phyloP scores from a whole-genome alignment of 495 filamentous ascomycete genomes.

The Clavariopsis aquatica region DNA sequence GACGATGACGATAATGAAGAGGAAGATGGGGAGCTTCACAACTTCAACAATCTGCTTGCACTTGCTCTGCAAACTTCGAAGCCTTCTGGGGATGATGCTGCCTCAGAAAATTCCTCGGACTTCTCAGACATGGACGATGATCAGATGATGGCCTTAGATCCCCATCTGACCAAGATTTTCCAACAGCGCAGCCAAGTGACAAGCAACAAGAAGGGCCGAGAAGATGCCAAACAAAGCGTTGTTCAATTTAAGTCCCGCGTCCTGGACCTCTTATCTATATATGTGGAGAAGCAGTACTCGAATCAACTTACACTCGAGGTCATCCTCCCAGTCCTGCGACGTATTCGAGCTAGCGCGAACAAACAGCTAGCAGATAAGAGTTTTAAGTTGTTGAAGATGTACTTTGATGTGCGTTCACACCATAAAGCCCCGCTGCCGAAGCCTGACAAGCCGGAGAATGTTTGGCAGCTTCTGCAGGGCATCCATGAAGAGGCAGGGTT shows the following conservation, averaged over 20 bases:
- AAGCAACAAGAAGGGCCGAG: slow-evolving; percentile 75
- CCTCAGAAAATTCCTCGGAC: slow-evolving; percentile 44
- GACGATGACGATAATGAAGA: slow-evolving; percentile 49
- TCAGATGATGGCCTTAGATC: slow-evolving; percentile 90
- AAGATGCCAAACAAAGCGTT: slow-evolving; percentile 84
- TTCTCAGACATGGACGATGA: slow-evolving; percentile 75
- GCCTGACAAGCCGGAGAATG: slow-evolving; percentile 27
- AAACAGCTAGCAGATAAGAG: slow-evolving; percentile 76
- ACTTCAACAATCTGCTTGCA: slow-evolving; percentile 36
- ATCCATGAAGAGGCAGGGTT: slow-evolving; percentile 70
- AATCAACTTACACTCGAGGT: slow-evolving; percentile 66
- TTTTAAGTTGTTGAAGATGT: slow-evolving; percentile 64
- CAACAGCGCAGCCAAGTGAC: slow-evolving; percentile 62
- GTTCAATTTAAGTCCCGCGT: slow-evolving; percentile 94
- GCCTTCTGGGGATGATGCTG: slow-evolving; percentile 1
- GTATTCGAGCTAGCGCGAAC: slow-evolving; percentile 62
- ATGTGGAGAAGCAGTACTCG: slow-evolving; percentile 73
- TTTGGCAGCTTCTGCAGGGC: slow-evolving; percentile 59
- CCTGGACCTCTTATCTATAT: slow-evolving; percentile 83
- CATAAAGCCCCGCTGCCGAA: slow-evolving; percentile 53
- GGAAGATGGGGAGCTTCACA: slow-evolving; percentile 37
- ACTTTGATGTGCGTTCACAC: slow-evolving; percentile 66
- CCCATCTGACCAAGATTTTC: slow-evolving; percentile 79
- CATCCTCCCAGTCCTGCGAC: slow-evolving; percentile 63
- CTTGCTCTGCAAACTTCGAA: slow-evolving; percentile 36